phyloP scores from a whole-genome alignment of 192 early-diverging fungal species.

The Rhizophagus sp. region DNA sequence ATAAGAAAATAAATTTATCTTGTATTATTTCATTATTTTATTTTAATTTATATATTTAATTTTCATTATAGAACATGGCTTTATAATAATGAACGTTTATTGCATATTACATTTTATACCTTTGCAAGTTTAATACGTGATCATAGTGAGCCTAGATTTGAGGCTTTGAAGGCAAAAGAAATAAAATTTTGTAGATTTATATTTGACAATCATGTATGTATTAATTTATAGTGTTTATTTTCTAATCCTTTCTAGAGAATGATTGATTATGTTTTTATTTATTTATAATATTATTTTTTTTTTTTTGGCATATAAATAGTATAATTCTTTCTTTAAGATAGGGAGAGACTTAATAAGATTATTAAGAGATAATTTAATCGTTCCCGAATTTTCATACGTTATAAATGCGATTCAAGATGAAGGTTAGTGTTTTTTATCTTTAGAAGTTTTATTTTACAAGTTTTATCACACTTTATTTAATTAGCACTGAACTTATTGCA shows the following conservation, averaged over 20 bases:
- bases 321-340: not conserved
- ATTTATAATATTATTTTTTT: too few species aligned
- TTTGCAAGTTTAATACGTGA: slow-evolving; percentile 11
- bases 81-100: not conserved
- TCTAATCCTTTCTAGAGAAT: not conserved
- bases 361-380: not conserved
- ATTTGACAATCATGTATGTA: slow-evolving; percentile 5
- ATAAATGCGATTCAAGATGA: not conserved
- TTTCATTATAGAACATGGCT: slow-evolving; percentile 1
- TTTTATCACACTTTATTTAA: not conserved
- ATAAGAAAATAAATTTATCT: not conserved
- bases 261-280: too few species aligned
- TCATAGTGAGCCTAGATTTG: not conserved
- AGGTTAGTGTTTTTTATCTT: not conserved
- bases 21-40: not conserved
- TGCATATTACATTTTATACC: slow-evolving; percentile 15
- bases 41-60: too few species aligned
- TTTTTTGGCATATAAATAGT: not conserved
- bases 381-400: not conserved
- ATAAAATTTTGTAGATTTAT: not conserved
- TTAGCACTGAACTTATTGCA: not conserved
- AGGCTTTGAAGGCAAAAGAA: not conserved
- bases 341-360: slow-evolving; percentile 10
- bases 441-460: not conserved
- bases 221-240: not conserved